Evolutionary conservation across 1,284 basidiomycete genomes (phyloP), one percentile per base, ranked within the genome.

Genomic region (Rhodotorula sp.): DNA sequence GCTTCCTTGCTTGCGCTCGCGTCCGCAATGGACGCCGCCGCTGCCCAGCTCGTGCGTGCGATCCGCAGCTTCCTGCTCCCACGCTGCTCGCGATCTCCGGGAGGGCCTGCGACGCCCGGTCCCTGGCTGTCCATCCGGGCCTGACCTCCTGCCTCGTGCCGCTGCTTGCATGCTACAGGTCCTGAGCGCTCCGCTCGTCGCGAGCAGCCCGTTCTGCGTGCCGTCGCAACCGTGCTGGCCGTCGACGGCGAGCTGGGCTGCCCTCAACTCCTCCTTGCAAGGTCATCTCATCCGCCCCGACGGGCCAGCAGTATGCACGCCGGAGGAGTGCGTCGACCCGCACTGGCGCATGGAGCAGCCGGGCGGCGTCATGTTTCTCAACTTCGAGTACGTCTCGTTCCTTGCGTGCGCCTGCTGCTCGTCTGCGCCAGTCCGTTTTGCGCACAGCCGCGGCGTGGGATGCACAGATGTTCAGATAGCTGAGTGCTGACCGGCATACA

Each of bases 281-380:
- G 68, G 68, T 10, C 54, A 41, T 2, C 55, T 70, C 54, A 12
- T 58, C 23, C 64, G 49, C 10, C 68, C 64, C 34, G 46, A 49
- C 7, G 62, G 62, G 1, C 45, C 49, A 4, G 3, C 44, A 0
- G 41, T 23, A 7, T 62, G 59, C 41, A 27, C 21, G 1, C 25
- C 4, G 25, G 41, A n/a, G 3, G 12, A 21, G 3, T 63, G 67
- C 23, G 49, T 21, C 45, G 55, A 61, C 48, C 45, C 61, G 25
- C 41, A 34, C 41, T 73, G 65, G 68, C 49, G 68, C 14, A 52
- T 61, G 2, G 68, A 70, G 27, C 72, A 71, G 10, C 65, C 68
- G 3, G 50, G 34, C 0, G 59, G 55, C 5, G 50, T 67, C 25
- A 66, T 67, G 68, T 73, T 60, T 57, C 52, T 52, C 48, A 70